Evolutionary conservation across 2,329 filamentous ascomycete genomes (phyloP), one percentile per base, ranked within the genome.

Genomic region (Xylaria sp.): DNA sequence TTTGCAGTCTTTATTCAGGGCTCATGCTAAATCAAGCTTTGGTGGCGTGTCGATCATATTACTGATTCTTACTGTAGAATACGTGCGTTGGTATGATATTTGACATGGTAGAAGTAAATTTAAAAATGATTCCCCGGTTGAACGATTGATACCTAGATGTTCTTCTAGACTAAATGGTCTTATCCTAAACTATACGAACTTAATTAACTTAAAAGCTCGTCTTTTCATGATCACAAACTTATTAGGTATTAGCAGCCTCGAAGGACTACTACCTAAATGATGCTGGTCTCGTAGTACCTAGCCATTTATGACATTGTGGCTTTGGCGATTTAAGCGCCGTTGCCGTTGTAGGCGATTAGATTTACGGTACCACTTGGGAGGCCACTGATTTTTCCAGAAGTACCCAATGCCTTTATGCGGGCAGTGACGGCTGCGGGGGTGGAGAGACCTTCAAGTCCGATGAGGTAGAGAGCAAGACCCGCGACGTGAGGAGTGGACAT

Each of bases 401-500:
- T 76, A 50, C 66, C 72, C 27, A 76, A 65, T 15, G 70, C 73
- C 65, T 74, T 74, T 25, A 77, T 75, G 67, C 75, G 75, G 65
- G 55, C 67, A 31, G 70, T 74, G 62, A 75, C 66, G 9, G 69
- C 71, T 20, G 70, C 77, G 1, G 85, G 83, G 31, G 79, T 81
- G 5, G 68, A 70, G 47, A 81, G 75, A 38, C 75, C 72, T 75
- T 86, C 83, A 1, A 83, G 75, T 4, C 75, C 79, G 67, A 84
- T 76, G 25, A 90, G 76, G 75, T 90, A 90, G 13, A 86, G 81
- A 3, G 84, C 84, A 13, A 91, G 75, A n/a, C 89, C 89, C 27
- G 85, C 82, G 54, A 90, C 81, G 73, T 90, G 87, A 0, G 88
- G 88, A 5, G 82, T 79, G 0, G 88, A 85, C 87, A 90, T 89